Conservation (phyloP, 2,329 filamentous ascomycete genomes). For the Nemania sp. region DNA sequence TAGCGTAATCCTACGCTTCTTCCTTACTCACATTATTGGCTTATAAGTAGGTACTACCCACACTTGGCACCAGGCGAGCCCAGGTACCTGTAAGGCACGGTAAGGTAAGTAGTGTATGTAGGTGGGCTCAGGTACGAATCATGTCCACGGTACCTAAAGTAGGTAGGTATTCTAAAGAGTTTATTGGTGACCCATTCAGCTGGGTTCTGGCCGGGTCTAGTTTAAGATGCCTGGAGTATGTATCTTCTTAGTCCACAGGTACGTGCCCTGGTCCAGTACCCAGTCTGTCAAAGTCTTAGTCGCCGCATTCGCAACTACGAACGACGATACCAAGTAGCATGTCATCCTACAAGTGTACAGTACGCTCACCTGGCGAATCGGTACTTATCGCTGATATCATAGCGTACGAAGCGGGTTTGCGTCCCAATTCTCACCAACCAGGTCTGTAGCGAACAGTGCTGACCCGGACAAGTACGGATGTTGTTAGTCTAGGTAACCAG, state of each 20-base stretch:
- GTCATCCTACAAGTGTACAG: no score
- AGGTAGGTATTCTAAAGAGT: no score
- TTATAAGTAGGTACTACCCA: no score
- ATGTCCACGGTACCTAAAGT: no score
- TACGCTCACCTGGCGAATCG: no score
- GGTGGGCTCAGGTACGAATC: no score
- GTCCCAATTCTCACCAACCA: background rate
- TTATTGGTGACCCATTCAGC: conserved; percentile 20
- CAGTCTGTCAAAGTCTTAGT: conserved; percentile 1
- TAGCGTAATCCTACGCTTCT: no score
- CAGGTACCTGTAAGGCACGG: no score
- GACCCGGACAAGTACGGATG: conserved; percentile 1
- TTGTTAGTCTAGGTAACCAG: no score
- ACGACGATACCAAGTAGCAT: background rate
- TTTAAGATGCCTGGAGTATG: background rate
- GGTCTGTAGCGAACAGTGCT: background rate
- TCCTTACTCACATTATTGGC: no score
- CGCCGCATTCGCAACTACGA: conserved; percentile 8
- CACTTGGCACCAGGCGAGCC: no score
- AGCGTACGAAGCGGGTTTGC: background rate
- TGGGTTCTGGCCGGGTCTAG: conserved; percentile 11
- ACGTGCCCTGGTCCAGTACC: conserved; percentile 13
- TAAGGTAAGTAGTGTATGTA: no score
- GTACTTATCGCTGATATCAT: background rate
- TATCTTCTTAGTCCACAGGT: background rate